Base-by-base conservation (phyloP, 2,329 filamentous ascomycete genomes). In the Fusarium sp. region DNA sequence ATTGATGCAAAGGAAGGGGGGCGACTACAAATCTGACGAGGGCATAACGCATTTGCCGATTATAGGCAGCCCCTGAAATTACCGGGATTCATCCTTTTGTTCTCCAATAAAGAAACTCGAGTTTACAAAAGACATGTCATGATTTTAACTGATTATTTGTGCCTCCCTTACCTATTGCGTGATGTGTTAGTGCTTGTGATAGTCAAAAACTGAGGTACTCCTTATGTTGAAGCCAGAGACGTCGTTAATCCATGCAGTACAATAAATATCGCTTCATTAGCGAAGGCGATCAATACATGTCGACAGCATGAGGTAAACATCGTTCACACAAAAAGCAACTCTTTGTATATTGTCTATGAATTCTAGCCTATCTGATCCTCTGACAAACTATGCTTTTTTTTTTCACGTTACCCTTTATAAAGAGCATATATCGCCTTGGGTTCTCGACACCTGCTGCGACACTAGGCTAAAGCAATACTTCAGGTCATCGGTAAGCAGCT, bases 1-100 rank as follows among this genome's bases (percentile, higher is more conserved):
- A 77, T 77, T 76, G 76, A 79, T 78, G 73, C 75, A 77, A 76
- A 77, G 75, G 75, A 77, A 72, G 69, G 70, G 71, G 73, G 74
- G 74, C 67, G 67, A 75, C 66, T 75, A 63, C 69, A 75, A 72
- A 73, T 73, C 73, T 75, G 73, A 77, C 73, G 75, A 78, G 73
- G 68, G 74, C 75, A 77, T 77, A 73, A 78, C 70, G 73, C 73
- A 74, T 77, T 75, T 77, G 75, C 76, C 76, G 77, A 73, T 73
- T 75, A 73, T 74, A 75, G 75, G 74, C 74, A 77, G 77, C 74
- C 77, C 77, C 71, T 74, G 74, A 75, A 73, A 74, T 77, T 76
- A 78, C 74, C 75, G 76, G 76, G 77, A 74, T 79, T 77, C 74
- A 77, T 75, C 76, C 75, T 76, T 76, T 77, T 75, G 77, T 78